Conservation (phyloP, 228 moss, liverwort and hornwort genomes). For the Sphagnum fallax region DNA sequence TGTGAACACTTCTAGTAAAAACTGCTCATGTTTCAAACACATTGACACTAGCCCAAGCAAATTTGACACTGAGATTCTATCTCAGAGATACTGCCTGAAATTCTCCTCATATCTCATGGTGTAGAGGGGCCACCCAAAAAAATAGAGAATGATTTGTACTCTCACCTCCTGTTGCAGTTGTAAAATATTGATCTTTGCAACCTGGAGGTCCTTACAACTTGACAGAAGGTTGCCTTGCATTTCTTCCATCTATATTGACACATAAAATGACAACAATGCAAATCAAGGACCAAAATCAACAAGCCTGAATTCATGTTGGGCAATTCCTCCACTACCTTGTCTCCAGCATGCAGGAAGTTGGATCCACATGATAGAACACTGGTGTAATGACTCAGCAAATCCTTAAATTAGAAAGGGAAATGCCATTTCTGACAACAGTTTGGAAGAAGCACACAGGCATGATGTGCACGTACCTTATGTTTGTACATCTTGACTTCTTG, state of each 20-base stretch:
- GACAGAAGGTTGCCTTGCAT: neutral
- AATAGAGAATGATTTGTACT: neutral
- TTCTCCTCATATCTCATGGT: too few relatives aligned
- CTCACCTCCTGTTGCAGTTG: conserved; percentile 34
- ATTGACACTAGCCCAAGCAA: too few relatives aligned
- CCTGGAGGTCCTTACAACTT: conserved; percentile 15
- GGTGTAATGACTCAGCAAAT: neutral
- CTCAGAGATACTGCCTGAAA: too few relatives aligned
- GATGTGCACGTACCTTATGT: conserved; percentile 21
- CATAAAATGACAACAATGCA: neutral
- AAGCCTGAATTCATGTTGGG: neutral
- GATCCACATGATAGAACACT: neutral
- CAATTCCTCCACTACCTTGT: neutral
- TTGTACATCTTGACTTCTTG: conserved; percentile 28
- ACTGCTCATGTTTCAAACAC: too few relatives aligned
- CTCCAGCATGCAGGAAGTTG: neutral
- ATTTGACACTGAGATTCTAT: too few relatives aligned
- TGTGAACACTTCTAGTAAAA: too few relatives aligned
- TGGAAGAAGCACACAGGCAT: too few relatives aligned
- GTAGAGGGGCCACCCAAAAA: neutral
- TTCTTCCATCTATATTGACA: conserved; percentile 1
- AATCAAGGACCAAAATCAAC: neutral
- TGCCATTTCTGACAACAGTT: too few relatives aligned
- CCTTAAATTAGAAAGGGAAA: neutral
- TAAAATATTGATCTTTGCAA: conserved; percentile 8